Percentiles rank a stretch among this genome's conserved stretches.
phyloP scores from a whole-genome alignment of 1,139 yeast genomes.

The Suhomyces wounanorum region DNA sequence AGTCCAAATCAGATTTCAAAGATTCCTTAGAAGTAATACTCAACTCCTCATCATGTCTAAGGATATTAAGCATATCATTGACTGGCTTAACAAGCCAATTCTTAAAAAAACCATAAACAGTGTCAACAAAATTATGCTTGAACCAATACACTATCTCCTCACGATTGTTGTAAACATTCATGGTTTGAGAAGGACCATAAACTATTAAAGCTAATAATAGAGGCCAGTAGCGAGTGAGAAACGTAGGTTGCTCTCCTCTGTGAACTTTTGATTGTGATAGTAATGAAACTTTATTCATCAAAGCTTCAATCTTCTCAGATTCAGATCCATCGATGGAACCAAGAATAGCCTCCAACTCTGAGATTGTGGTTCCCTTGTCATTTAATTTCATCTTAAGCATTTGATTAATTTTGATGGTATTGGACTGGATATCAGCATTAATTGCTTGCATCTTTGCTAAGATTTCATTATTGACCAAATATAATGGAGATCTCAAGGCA shows the following conservation, averaged over 20 bases:
- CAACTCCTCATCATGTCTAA: slow-evolving; percentile 78
- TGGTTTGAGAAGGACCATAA: slow-evolving; percentile 54
- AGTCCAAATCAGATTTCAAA: slow-evolving; percentile 71
- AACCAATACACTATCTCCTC: slow-evolving; percentile 57
- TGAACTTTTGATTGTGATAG: slow-evolving; percentile 10
- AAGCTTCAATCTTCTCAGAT: slow-evolving; percentile 15
- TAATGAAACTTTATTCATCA: slow-evolving; percentile 13
- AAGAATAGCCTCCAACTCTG: slow-evolving; percentile 16
- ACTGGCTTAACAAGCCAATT: slow-evolving; percentile 87
- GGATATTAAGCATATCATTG: slow-evolving; percentile 71
- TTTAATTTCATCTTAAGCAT: slow-evolving; percentile 22
- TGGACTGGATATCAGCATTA: slow-evolving; percentile 21
- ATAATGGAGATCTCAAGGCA: slow-evolving; percentile 22
- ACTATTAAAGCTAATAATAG: slow-evolving; percentile 35
- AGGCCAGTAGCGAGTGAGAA: slow-evolving; percentile 70
- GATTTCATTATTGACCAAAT: slow-evolving; percentile 27
- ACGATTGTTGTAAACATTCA: slow-evolving; percentile 50
- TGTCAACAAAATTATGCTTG: slow-evolving; percentile 59
- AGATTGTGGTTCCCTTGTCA: slow-evolving; percentile 10
- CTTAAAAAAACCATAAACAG: slow-evolving; percentile 63
- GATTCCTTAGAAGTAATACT: slow-evolving; percentile 82
- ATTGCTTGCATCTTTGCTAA: slow-evolving; percentile 22
- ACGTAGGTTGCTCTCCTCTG: slow-evolving; percentile 46
- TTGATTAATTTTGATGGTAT: slow-evolving; percentile 26
- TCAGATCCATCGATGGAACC: slow-evolving; percentile 11